A percentile compares a stretch with the other conserved stretches of the same genome.
Evolutionary conservation across 805 yeast species (phyloP).

Genomic region (Metschnikowia colocasiae): DNA sequence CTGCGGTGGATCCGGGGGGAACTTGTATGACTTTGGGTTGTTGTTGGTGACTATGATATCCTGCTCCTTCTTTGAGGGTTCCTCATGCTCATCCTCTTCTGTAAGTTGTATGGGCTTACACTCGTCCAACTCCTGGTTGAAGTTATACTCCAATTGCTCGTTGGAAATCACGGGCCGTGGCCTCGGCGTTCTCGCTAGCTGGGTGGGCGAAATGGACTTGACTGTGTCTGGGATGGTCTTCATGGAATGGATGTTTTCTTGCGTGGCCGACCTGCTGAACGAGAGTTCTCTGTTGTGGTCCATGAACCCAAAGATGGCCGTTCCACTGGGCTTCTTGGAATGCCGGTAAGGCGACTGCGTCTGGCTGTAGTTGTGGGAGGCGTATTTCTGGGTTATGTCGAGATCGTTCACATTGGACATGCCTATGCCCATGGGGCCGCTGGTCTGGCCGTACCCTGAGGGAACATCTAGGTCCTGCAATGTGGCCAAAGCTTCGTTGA

Average conservation of each 20-base stretch:
- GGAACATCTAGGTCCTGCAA: slow-evolving; percentile 67
- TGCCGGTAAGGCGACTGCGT: slow-evolving; percentile 33
- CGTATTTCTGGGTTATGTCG: not conserved
- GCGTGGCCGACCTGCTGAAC: slow-evolving; percentile 44
- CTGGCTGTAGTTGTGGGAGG: slow-evolving; percentile 14
- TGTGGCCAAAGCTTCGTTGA: slow-evolving; percentile 53
- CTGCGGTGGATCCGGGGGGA: slow-evolving; percentile 39
- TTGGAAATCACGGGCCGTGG: slow-evolving; percentile 8
- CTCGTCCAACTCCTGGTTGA: slow-evolving; percentile 18
- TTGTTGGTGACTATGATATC: slow-evolving; percentile 49
- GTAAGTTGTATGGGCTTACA: slow-evolving; percentile 23
- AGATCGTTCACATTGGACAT: not conserved
- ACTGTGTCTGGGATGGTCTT: slow-evolving; percentile 17
- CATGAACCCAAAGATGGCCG: slow-evolving; percentile 73
- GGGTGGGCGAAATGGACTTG: slow-evolving; percentile 30
- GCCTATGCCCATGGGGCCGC: slow-evolving; percentile 6
- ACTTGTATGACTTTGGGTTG: slow-evolving; percentile 50
- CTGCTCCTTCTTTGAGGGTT: slow-evolving; percentile 9
- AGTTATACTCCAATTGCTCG: slow-evolving; percentile 19
- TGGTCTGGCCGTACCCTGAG: slow-evolving; percentile 29
- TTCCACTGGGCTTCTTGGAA: slow-evolving; percentile 65
- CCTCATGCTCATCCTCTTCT: slow-evolving; percentile 28
- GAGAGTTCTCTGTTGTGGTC: slow-evolving; percentile 63
- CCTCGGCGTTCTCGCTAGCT: slow-evolving; percentile 11
- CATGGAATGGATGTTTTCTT: slow-evolving; percentile 20